Evolutionary conservation across 768 basidiomycete species (phyloP), one percentile per base, ranked within the genome.

Genomic region (Naganishia kalamii): DNA sequence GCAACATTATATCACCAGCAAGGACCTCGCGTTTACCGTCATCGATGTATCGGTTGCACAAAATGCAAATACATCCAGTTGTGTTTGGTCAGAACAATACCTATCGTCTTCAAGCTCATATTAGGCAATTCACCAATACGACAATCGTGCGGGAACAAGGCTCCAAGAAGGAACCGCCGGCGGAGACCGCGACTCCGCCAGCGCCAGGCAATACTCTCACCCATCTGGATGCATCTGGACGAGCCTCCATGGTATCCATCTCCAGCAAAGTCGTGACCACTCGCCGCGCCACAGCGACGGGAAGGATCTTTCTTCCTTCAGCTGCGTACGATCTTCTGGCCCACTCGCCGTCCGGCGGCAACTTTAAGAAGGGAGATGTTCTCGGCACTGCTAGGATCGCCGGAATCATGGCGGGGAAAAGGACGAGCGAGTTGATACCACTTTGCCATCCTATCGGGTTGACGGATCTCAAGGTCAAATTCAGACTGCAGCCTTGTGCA

Each of bases 391-490:
- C 75, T 0, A 89, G 92, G 71, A 80, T 94, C 25, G 90, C 91
- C 7, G 91, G 85, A 19, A 88, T 92, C 74, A 90, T 90, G 86
- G 91, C 84, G 11, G 85, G 87, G 64, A 94, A 94, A 75, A 85
- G 85, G 67, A 93, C 91, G 0, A 81, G 88, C 27, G 85, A 85
- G 40, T 82, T 93, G 48, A 92, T 94, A 60, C 91, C 91, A 11
- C 81, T 94, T 17, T 94, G 91, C 71, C 91, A 94, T 77, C 87
- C 90, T 2, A 80, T 94, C n/a, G 76, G 82, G 21, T 80, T 93
- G 32, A 85, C 87, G 6, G 85, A 88, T 65, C 78, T 92, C 65
- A 79, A 83, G 27, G 88, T 88, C n/a, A 77, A 75, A 0, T 79
- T 93, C 27, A 32, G 57, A 27, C 52, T 69, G 10, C 65, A 79